Base-by-base conservation (phyloP, 2,329 filamentous ascomycete genomes). In the Orbilia brochopaga region DNA sequence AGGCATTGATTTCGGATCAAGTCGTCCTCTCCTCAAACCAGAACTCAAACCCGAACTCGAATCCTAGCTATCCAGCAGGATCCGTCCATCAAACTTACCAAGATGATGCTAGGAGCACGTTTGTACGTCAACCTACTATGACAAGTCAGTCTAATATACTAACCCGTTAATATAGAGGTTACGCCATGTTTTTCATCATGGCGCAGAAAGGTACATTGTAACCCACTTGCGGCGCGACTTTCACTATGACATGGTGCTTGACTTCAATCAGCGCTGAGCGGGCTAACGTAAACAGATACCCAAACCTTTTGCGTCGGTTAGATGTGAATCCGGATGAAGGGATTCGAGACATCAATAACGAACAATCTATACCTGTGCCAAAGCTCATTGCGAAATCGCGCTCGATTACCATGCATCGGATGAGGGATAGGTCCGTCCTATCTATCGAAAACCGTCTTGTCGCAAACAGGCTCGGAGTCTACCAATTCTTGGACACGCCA, bases 151-250 rank as follows among this genome's bases (percentile, higher is more conserved):
- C 48, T 6, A 74, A 66, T 67, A 53, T 48, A 52, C 23, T 23
- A n/a, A 57, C 52, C 52, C 48, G 50, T 30, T 6, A 13, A 1
- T 6, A 42, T 13, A 50, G 27, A 62, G 13, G 5, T 85, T 99
- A 64, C 88, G 91, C 76, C 93, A 99, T 80, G 88, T 97, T 77
- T 94, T 91, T 80, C 92, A 97, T 79, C 92, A 96, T 81, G 93
- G 93, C 19, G 65, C 50, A 6, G 65, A 69, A 67, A 90, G 91
- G 44, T 85, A 93, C 13, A 10, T 13, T 50, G 1, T 21, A 5
- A n/a, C 51, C 23, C 55, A 15, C 21, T 48, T 53, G 4, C 11
- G 30, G 13, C 3, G n/a, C 23, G 30, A 5, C 15, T 6, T 15
- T 8, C 24, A 11, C 17, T 37, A 23, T 42, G 17, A 46, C 27